Conservation (phyloP, 2,329 filamentous ascomycete species). For the Talaromyces sp. region DNA sequence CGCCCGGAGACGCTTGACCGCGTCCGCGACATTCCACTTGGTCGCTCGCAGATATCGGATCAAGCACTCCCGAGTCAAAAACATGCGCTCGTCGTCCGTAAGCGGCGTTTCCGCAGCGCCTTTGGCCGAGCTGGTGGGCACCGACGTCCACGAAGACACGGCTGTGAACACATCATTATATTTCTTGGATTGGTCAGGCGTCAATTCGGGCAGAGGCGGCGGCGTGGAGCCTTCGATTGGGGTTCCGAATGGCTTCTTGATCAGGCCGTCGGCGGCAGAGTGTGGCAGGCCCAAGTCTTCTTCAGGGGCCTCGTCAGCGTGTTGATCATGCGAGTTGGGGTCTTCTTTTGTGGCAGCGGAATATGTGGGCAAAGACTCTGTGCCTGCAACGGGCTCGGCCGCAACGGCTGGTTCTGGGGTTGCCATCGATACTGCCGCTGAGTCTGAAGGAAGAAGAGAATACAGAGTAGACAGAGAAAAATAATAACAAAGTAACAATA, state of each 20-base stretch:
- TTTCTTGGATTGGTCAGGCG: slow-evolving; percentile 71
- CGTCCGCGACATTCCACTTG: slow-evolving; percentile 76
- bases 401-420: background rate
- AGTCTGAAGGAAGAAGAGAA: background rate
- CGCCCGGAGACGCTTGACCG: slow-evolving; percentile 70
- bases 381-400: background rate
- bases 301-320: slow-evolving; percentile 9
- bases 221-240: slow-evolving; percentile 57
- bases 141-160: slow-evolving; percentile 64
- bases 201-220: slow-evolving; percentile 55
- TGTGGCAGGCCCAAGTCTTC: slow-evolving; percentile 1
- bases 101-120: slow-evolving; percentile 57
- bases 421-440: background rate
- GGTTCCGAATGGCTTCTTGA: slow-evolving; percentile 54
- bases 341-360: background rate
- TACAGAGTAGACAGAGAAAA: background rate
- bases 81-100: slow-evolving; percentile 75
- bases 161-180: slow-evolving; percentile 70
- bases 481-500: background rate
- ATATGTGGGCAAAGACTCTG: background rate
- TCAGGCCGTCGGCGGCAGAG: slow-evolving; percentile 17
- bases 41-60: slow-evolving; percentile 89
- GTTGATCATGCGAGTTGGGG: background rate
- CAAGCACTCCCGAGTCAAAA: slow-evolving; percentile 87
- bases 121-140: slow-evolving; percentile 60